Evolutionary conservation across 2,329 filamentous ascomycete genomes (phyloP), one percentile per base, ranked within the genome.

Genomic region (Nigrospora osmanthi): DNA sequence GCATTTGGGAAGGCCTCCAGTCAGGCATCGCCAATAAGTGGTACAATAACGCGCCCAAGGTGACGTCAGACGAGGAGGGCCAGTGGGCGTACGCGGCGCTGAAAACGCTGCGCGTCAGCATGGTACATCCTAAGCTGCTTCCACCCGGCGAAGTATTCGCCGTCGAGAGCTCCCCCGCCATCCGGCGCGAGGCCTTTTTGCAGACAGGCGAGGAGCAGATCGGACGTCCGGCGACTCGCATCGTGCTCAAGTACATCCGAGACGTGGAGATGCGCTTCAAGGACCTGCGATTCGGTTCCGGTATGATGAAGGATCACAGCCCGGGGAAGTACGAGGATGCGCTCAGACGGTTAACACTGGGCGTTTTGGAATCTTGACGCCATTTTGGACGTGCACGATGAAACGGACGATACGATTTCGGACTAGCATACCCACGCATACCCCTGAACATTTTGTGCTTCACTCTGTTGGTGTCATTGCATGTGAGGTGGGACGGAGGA

Each of bases 81-180:
- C 70, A 78, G 30, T 89, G 85, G 85, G 80, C 81, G 0, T 80
- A 80, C 58, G 75, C 81, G 0, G 78, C 83, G 1, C 70, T 89
- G 6, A 80, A 82, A 54, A 76, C 75, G 0, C 63, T 90, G 14
- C 73, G 85, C 3, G 77, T 76, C 3, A 79, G 74, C 53, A 87
- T 89, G 81, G 72, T 77, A 49, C 82, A 76, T 42, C 69, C 76
- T 31, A 89, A 89, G 56, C 70, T 90, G 3, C 65, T 88, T 39
- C 86, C 86, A 1, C 86, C 86, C 0, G 86, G 86, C 1, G 85
- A 90, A 58, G 82, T 89, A 0, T 89, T 89, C 55, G 69, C 81
- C 2, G 73, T 89, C 3, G 84, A 88, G 63, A 83, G 75, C 19
- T 80, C 80, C 58, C 72, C 73, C 10, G 84, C 87, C 4, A 65